Conservation (phyloP, 306 rosid genomes). For the Chamaecrista fasciculata region DNA sequence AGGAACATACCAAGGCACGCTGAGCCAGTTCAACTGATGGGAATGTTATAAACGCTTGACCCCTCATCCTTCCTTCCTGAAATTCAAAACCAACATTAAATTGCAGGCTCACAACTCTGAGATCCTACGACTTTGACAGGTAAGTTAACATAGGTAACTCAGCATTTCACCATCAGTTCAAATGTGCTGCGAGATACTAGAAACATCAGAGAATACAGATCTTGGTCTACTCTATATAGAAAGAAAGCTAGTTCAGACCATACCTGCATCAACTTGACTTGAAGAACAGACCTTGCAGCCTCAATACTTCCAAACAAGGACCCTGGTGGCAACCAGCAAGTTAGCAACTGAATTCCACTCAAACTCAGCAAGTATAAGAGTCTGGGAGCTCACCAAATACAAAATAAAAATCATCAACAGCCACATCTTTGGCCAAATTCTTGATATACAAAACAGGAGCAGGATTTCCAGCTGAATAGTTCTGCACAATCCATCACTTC, state of each 20-base stretch:
- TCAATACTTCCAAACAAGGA: slow-evolving; percentile 79
- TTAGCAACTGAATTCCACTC: too few species aligned
- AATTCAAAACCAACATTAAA: slow-evolving; percentile 30
- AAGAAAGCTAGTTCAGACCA: slow-evolving; percentile 10
- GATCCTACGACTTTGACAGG: neutral
- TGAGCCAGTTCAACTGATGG: slow-evolving; percentile 83
- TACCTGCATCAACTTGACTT: slow-evolving; percentile 90
- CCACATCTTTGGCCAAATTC: slow-evolving; percentile 92
- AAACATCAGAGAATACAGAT: slow-evolving; percentile 9
- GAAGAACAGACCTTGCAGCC: slow-evolving; percentile 66
- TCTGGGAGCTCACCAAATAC: slow-evolving; percentile 71
- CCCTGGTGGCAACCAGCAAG: slow-evolving; percentile 60
- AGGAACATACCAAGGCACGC: slow-evolving; percentile 68
- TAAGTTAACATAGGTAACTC: neutral
- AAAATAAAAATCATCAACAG: slow-evolving; percentile 68
- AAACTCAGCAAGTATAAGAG: neutral
- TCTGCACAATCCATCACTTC: slow-evolving; percentile 59
- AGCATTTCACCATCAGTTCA: neutral
- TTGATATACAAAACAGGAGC: slow-evolving; percentile 83
- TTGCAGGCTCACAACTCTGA: slow-evolving; percentile 17
- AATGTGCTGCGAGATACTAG: neutral
- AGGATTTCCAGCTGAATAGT: slow-evolving; percentile 81
- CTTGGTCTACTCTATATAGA: neutral
- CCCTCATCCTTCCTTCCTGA: slow-evolving; percentile 99
- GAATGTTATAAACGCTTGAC: slow-evolving; percentile 92